Evolutionary conservation across 108 stramenopile species (phyloP), one percentile per base, ranked within the genome.

Genomic region (Fragilaria crotonensis): DNA sequence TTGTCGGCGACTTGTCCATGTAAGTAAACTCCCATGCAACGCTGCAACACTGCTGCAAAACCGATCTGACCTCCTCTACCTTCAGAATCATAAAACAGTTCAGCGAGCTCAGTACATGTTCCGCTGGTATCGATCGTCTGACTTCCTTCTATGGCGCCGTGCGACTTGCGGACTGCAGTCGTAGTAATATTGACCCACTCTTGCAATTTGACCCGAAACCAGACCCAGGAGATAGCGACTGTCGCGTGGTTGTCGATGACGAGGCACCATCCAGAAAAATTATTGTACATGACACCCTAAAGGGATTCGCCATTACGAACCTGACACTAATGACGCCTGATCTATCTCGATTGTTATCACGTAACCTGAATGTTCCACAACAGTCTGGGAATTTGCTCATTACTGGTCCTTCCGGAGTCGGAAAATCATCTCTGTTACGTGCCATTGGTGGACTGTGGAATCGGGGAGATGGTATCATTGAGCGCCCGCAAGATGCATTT

Each of bases 371-470:
- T 7, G 45, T 95, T 48, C 59, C 62, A 9, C 57, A 96, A 1
- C 45, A 56, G 23, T 75, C 81, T 52, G 86, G 87, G 33, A 73
- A 89, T 57, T 57, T 97, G 46, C 75, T 97, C n/a, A 93, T 97
- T 58, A 81, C 88, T n/a, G 97, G 97, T 9, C 75, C 68, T 55
- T 78, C 75, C 25, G 97, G 97, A 30, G 75, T 86, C 5, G 95
- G 95, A 14, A 95, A 98, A 60, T 71, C 68, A 17, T 78, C 74
- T 61, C 59, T 98, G 31, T 62, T 98, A 5, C 77, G 97, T 25
- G 91, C 87, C 0, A 85, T 98, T 63, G 93, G 95, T 22, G 97
- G 97, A 0, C 82, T 98, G 1, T 96, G 94, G 93, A 89, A 79
- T 3, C 49, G 63, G 25, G 97, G 95, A n/a, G 54, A 71, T 5